Conservation (phyloP, 2,329 filamentous ascomycete species). For the Ophiosphaerella korrae region DNA sequence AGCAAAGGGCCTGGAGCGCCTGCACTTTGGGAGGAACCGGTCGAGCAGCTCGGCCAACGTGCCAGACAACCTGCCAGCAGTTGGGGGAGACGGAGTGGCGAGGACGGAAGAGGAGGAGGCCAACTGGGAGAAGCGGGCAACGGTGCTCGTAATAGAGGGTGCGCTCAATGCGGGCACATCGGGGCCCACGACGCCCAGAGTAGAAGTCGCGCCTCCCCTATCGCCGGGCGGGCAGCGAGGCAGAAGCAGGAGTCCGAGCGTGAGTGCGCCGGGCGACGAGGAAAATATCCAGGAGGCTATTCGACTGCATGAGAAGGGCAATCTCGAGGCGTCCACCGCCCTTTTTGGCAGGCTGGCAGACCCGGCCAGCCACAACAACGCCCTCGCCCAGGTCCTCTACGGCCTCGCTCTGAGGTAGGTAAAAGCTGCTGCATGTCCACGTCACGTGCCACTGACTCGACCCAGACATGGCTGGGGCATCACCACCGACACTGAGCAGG, state of each 20-base stretch:
- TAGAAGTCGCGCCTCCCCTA: conserved; percentile 27
- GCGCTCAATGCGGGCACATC: conserved; percentile 45
- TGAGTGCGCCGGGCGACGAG: conserved; percentile 48
- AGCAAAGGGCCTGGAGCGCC: conserved; percentile 58
- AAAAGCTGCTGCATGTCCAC: not conserved
- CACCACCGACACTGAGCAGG: conserved; percentile 69
- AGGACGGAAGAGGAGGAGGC: conserved; percentile 56
- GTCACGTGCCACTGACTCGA: conserved; percentile 17
- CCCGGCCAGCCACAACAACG: conserved; percentile 83
- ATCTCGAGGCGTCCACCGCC: conserved; percentile 77
- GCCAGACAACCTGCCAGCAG: conserved; percentile 78
- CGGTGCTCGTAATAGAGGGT: conserved; percentile 75
- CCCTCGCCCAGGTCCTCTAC: conserved; percentile 93
- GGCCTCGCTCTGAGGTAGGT: conserved; percentile 83
- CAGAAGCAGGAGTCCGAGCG: conserved; percentile 42
- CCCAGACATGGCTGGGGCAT: conserved; percentile 92
- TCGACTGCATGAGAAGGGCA: conserved; percentile 81
- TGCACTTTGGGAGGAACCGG: conserved; percentile 66
- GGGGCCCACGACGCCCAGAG: conserved; percentile 35
- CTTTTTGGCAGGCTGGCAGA: conserved; percentile 87
- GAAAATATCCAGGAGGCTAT: conserved; percentile 93
- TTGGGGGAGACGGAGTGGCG: conserved; percentile 56
- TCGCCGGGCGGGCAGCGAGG: conserved; percentile 10
- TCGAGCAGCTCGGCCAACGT: conserved; percentile 72
- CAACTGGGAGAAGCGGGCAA: conserved; percentile 91